Base-by-base conservation (phyloP, 306 rosid species). In the Quillaja saponaria region DNA sequence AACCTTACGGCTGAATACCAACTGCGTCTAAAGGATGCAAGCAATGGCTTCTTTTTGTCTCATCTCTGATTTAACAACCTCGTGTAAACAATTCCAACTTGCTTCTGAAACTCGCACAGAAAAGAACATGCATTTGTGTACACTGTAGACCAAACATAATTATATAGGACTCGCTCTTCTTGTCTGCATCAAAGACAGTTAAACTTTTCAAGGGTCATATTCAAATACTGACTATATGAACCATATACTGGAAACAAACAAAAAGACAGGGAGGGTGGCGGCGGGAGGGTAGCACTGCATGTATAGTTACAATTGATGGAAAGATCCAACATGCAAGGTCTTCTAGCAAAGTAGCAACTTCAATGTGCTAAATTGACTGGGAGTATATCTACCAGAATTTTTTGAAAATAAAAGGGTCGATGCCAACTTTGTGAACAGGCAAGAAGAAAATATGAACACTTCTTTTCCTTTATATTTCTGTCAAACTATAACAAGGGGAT, bases 101-200 rank as follows among this genome's bases (percentile, higher is more conserved):
- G 37, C 66, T 54, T 65, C 47, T 62, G 58, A 38, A 66, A 64
- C 40, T 49, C 70, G 57, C 46, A 75, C 54, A 20, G 61, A 69
- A 42, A 39, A 41, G 57, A 46, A 48, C 80, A 66, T 58, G 49
- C 46, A 64, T 58, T 58, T 58, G 80, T 71, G 78, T 31, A 9
- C n/a, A n/a, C n/a, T n/a, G n/a, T 58, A 67, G 65, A 40, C 51
- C 63, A 50, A 9, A 14, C 61, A 60, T 34, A 45, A 31, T 71
- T 65, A 88, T 76, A 85, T 82, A 6, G 92, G 96, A 64, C 96
- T 88, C 17, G 80, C 91, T 74, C 90, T 88, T 65, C 80, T 78
- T 66, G 71, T 68, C 91, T 88, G 90, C 85, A 68, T 57, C 44
- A 64, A 31, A n/a, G 64, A 66, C 21, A 74, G 16, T 28, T 7